phyloP scores from a whole-genome alignment of 139 green algal genomes.

The Chlorella sorokiniana region DNA sequence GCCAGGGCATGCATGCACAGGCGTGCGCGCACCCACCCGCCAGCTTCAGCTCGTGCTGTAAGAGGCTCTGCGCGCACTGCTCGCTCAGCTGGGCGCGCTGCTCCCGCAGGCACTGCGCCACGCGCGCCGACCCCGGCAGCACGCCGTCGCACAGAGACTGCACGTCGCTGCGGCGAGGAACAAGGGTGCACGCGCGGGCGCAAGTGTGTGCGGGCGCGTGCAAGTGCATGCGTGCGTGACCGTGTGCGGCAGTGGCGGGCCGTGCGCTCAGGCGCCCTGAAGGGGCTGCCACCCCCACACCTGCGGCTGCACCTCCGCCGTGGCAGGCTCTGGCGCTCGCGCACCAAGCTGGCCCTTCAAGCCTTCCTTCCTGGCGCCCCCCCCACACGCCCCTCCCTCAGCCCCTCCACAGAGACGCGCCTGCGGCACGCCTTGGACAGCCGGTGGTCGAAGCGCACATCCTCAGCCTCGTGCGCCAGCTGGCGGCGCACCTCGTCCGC shows the following conservation, averaged over 20 bases:
- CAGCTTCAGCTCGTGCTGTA: slow-evolving; percentile 76
- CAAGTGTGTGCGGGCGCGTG: background rate
- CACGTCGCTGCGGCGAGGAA: slow-evolving; percentile 3
- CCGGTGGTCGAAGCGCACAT: slow-evolving; percentile 86
- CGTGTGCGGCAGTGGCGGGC: no score
- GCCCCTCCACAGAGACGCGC: background rate
- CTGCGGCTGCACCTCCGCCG: no score
- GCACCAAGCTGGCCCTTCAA: no score
- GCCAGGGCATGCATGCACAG: no score
- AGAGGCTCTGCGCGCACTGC: slow-evolving; percentile 73
- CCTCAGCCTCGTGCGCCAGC: slow-evolving; percentile 62
- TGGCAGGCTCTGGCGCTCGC: no score
- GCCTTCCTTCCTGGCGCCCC: background rate
- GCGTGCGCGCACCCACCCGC: slow-evolving; percentile 29
- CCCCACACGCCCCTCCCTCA: background rate
- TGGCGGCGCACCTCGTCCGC: slow-evolving; percentile 30
- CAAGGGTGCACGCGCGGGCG: no score
- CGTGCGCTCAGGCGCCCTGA: no score
- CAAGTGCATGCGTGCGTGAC: no score
- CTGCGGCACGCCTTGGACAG: slow-evolving; percentile 72
- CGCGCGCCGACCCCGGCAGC: slow-evolving; percentile 73
- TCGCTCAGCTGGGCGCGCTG: slow-evolving; percentile 63
- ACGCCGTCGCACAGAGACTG: background rate
- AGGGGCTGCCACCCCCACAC: no score
- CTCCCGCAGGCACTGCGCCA: slow-evolving; percentile 85